phyloP scores from a whole-genome alignment of 2,329 filamentous ascomycete genomes.

The Penicillium hordei region DNA sequence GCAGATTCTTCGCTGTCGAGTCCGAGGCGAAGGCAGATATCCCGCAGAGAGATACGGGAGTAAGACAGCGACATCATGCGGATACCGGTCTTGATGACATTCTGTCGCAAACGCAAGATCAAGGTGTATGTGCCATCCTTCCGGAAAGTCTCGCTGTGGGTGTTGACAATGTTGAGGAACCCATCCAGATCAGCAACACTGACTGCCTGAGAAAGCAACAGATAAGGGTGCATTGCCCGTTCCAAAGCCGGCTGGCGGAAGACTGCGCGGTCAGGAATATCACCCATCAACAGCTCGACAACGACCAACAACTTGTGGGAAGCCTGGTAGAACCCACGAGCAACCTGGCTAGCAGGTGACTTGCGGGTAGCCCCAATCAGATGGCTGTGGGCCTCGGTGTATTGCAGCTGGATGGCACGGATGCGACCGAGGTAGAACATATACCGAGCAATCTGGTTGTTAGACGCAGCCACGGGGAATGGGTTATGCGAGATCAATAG shows the following conservation, averaged over 20 bases:
- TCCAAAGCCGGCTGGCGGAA: constrained; percentile 90
- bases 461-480: constrained; percentile 90
- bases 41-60: constrained; percentile 91
- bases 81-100: constrained; percentile 98
- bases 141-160: constrained; percentile 80
- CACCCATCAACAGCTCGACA: constrained; percentile 95
- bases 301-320: constrained; percentile 96
- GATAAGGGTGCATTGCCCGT: constrained; percentile 84
- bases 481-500: constrained; percentile 92
- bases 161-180: constrained; percentile 82
- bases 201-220: constrained; percentile 90
- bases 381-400: constrained; percentile 95
- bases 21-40: constrained; percentile 94
- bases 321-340: constrained; percentile 91
- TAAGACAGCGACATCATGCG: constrained; percentile 99
- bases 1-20: constrained; percentile 95
- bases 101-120: constrained; percentile 90
- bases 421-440: constrained; percentile 97
- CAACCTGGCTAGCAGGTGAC: constrained; percentile 83
- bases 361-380: constrained; percentile 91
- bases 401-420: constrained; percentile 91
- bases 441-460: constrained; percentile 97
- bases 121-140: constrained; percentile 94
- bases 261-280: constrained; percentile 91
- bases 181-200: constrained; percentile 94